Evolutionary conservation across 116 monocot genomes (phyloP).

Genomic region (Trichopus zeylanicus): DNA sequence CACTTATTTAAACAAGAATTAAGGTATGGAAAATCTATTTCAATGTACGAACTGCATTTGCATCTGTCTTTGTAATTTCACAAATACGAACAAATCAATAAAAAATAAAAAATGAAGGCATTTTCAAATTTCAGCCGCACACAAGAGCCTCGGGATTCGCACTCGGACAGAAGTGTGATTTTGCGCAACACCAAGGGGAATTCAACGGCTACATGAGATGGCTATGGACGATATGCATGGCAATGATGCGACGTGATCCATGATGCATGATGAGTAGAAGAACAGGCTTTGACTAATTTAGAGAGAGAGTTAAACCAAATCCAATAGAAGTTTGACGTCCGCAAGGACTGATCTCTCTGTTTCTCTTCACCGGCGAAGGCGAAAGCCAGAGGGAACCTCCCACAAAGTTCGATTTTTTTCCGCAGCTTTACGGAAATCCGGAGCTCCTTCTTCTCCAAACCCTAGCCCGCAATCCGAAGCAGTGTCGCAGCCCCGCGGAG

Average conservation of each 20-base stretch:
- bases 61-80: too few relatives aligned
- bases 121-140: too few relatives aligned
- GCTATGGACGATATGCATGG: background rate
- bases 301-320: conserved; percentile 2
- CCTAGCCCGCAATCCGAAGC: background rate
- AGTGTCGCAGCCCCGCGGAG: background rate
- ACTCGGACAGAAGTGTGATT: background rate
- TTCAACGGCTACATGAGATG: background rate
- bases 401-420: background rate
- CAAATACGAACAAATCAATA: too few relatives aligned
- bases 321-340: conserved; percentile 9
- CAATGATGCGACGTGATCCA: background rate
- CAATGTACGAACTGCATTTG: too few relatives aligned
- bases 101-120: too few relatives aligned
- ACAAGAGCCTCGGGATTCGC: background rate
- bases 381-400: background rate
- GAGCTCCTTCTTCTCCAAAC: background rate
- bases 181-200: background rate
- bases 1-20: too few relatives aligned
- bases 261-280: background rate
- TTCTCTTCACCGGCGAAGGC: background rate
- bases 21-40: too few relatives aligned
- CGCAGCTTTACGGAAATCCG: background rate
- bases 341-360: background rate
- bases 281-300: background rate